Evolutionary conservation across 1,139 yeast genomes (phyloP).

Genomic region (Wickerhamomyces sp.): DNA sequence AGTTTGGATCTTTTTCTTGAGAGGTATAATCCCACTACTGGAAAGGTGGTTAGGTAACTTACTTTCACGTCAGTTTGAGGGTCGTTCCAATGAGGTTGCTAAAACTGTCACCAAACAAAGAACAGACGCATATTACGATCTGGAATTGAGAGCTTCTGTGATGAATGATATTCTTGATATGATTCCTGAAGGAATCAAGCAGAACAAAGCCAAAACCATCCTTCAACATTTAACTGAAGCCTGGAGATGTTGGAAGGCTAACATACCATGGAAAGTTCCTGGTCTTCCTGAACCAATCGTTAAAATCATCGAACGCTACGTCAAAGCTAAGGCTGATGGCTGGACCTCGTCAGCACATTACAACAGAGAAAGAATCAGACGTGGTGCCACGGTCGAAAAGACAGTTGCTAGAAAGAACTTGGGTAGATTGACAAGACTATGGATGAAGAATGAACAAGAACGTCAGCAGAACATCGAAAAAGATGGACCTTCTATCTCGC

Average conservation of each 20-base stretch:
- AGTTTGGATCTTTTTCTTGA: conserved; percentile 86
- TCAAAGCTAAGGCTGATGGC: conserved; percentile 94
- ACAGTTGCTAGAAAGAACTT: conserved; percentile 90
- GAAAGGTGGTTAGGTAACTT: conserved; percentile 96
- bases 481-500: conserved; percentile 83
- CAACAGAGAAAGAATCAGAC: conserved; percentile 80
- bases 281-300: conserved; percentile 92
- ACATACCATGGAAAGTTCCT: conserved; percentile 96
- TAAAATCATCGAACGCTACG: conserved; percentile 79
- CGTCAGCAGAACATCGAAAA: conserved; percentile 76
- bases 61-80: conserved; percentile 91
- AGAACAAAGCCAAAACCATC: conserved; percentile 80
- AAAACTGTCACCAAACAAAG: conserved; percentile 95
- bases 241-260: conserved; percentile 99
- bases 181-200: conserved; percentile 94
- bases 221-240: conserved; percentile 95
- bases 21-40: conserved; percentile 89
- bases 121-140: conserved; percentile 89
- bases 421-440: conserved; percentile 84
- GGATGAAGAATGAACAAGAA: conserved; percentile 91
- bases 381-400: conserved; percentile 90
- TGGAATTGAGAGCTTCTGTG: conserved; percentile 90
- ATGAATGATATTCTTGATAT: conserved; percentile 94
- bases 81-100: conserved; percentile 89
- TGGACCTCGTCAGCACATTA: conserved; percentile 94